Base-by-base conservation (phyloP, 2,329 filamentous ascomycete genomes). In the Cercospora sesami region DNA sequence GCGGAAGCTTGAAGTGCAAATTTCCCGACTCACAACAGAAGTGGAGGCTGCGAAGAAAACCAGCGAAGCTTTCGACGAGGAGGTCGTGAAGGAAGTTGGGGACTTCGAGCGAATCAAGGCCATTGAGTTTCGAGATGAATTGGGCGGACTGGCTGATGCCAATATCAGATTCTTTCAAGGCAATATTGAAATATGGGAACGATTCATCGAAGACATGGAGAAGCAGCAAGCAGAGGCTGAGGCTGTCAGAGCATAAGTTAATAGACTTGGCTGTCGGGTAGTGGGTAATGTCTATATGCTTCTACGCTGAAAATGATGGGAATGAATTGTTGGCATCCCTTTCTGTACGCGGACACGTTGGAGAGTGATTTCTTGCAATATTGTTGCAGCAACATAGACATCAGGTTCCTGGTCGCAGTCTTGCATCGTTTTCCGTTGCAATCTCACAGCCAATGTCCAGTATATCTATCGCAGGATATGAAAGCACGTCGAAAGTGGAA, bases 91-190 rank as follows among this genome's bases (percentile, higher is more conserved):
- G 75, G 95, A 99, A 79, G 92, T 97, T 0, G 86, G 87, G 21
- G 94, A 97, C 78, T 99, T 99, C 81, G 95, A 99, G 82, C 87
- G 94, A 66, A 98, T 98, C 84, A 99, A 99, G 84, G 89, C 92
- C 45, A 85, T 92, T 51, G 74, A 99, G 83, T 96, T 99, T 80
- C 92, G 92, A 79, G 87, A 90, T 71, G 94, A 95, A 73, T 85
- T 99, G 60, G 93, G 92, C 2, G 89, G 88, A 2, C 81, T 99
- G 60, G 93, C 94, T 0, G 90, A 94, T 76, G 89, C 92, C 18
- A 93, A 99, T 78, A 88, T 96, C 48, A 87, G 89, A 10, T 98
- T 97, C 79, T 99, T 97, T 78, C 88, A 88, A 66, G 87, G 87
- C 23, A 91, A 93, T 5, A 88, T 91, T 60, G 89, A 90, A 64